phyloP scores from a whole-genome alignment of 345 rosid genomes.

The Jatropha curcas region DNA sequence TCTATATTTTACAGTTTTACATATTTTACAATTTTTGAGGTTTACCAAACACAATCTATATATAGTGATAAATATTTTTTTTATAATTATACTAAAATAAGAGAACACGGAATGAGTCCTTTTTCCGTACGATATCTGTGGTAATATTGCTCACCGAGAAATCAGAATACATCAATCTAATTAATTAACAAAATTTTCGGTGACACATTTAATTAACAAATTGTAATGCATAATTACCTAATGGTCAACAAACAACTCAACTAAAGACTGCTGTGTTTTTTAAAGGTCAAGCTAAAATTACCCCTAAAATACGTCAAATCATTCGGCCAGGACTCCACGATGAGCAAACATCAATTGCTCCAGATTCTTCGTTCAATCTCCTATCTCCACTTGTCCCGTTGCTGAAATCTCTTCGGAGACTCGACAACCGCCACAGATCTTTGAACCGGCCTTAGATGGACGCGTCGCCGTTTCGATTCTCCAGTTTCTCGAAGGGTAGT shows the following conservation, averaged over 20 bases:
- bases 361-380: not conserved
- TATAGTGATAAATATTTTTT: too few species aligned
- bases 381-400: not conserved
- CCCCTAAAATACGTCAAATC: conserved; percentile 21
- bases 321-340: conserved; percentile 23
- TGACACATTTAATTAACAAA: too few species aligned
- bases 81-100: too few species aligned
- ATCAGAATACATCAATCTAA: not conserved
- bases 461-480: conserved; percentile 11
- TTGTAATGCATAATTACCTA: not conserved
- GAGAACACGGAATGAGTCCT: too few species aligned
- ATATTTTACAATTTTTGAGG: too few species aligned
- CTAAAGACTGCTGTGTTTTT: not conserved
- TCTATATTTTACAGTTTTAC: too few species aligned
- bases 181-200: conserved; percentile 4
- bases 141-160: too few species aligned
- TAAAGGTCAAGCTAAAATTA: conserved; percentile 21
- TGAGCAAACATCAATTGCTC: conserved; percentile 13
- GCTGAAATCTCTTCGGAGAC: conserved; percentile 4
- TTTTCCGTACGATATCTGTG: too few species aligned
- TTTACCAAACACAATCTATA: too few species aligned
- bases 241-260: not conserved
- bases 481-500: conserved; percentile 19
- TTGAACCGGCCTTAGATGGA: conserved; percentile 3
- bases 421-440: conserved; percentile 19